A percentile compares a stretch with the other conserved stretches of the same genome.
phyloP scores from a whole-genome alignment of 2,329 filamentous ascomycete genomes.

The Davidsoniella virescens region DNA sequence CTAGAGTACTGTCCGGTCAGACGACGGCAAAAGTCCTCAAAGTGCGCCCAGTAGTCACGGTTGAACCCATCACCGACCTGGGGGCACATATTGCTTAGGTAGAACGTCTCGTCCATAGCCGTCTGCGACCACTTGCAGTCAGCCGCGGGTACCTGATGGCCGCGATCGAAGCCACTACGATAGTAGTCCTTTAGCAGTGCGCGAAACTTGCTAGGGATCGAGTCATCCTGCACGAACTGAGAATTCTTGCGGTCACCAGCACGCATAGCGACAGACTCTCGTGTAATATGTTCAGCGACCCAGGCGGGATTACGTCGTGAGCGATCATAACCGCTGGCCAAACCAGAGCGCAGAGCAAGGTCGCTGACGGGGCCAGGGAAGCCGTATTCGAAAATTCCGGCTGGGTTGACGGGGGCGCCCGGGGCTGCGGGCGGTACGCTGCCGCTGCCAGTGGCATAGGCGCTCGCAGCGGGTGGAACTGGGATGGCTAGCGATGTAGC shows the following conservation, averaged over 20 bases:
- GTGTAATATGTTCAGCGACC: slow-evolving; percentile 94
- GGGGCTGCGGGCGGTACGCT: slow-evolving; percentile 19
- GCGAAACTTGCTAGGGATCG: slow-evolving; percentile 72
- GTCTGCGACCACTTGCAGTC: slow-evolving; percentile 90
- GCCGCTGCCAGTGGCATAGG: slow-evolving; percentile 16
- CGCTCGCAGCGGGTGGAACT: slow-evolving; percentile 24
- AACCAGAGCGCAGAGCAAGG: slow-evolving; percentile 55
- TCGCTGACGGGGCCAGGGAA: slow-evolving; percentile 86
- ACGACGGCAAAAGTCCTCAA: slow-evolving; percentile 89
- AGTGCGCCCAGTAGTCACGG: slow-evolving; percentile 97
- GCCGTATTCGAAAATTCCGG: slow-evolving; percentile 68
- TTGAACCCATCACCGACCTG: slow-evolving; percentile 98
- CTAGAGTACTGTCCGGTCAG: slow-evolving; percentile 67
- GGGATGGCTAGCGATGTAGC: slow-evolving; percentile 21
- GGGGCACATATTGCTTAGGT: slow-evolving; percentile 90
- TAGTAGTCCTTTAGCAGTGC: slow-evolving; percentile 87
- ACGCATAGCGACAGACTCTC: slow-evolving; percentile 56
- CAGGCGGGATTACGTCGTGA: slow-evolving; percentile 81
- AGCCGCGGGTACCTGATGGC: slow-evolving; percentile 91
- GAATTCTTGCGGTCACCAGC: slow-evolving; percentile 75
- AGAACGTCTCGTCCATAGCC: slow-evolving; percentile 92
- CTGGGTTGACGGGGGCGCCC: slow-evolving; percentile 50
- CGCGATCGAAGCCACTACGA: slow-evolving; percentile 85
- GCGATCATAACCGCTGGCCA: slow-evolving; percentile 82
- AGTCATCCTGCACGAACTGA: slow-evolving; percentile 63